Evolutionary conservation across 345 rosid species (phyloP).

Genomic region (Ricinus communis): DNA sequence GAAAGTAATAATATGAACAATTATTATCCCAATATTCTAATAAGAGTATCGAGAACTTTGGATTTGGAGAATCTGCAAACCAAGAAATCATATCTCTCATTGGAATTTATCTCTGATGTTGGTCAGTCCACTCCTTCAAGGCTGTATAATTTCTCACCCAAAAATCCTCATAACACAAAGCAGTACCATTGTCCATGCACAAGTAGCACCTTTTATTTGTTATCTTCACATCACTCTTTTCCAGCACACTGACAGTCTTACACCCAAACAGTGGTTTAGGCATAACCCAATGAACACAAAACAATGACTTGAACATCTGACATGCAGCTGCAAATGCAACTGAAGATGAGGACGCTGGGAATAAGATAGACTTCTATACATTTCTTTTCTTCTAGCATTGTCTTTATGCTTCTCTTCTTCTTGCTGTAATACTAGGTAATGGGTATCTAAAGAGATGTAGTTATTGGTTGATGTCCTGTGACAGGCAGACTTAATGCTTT

Average conservation of each 20-base stretch:
- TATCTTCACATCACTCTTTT: background rate
- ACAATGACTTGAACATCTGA: background rate
- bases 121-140: background rate
- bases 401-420: background rate
- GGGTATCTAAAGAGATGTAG: background rate
- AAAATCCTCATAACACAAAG: background rate
- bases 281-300: background rate
- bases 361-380: background rate
- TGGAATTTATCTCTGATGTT: background rate
- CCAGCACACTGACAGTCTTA: background rate
- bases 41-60: background rate
- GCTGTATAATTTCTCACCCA: background rate
- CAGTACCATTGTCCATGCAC: background rate
- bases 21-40: background rate
- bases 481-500: background rate
- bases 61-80: background rate
- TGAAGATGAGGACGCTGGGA: background rate
- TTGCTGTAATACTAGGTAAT: background rate
- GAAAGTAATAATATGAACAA: background rate
- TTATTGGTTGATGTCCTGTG: background rate
- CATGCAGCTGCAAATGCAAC: background rate
- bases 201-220: background rate
- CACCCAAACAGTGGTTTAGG: background rate
- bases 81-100: background rate
- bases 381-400: background rate